A percentile compares a stretch with the other conserved stretches of the same genome.
These are phyloP conservation scores for Colletotrichum sojae DNA, from an alignment of 2,329 filamentous ascomycete species.

Conservation along the genomic window DNA sequence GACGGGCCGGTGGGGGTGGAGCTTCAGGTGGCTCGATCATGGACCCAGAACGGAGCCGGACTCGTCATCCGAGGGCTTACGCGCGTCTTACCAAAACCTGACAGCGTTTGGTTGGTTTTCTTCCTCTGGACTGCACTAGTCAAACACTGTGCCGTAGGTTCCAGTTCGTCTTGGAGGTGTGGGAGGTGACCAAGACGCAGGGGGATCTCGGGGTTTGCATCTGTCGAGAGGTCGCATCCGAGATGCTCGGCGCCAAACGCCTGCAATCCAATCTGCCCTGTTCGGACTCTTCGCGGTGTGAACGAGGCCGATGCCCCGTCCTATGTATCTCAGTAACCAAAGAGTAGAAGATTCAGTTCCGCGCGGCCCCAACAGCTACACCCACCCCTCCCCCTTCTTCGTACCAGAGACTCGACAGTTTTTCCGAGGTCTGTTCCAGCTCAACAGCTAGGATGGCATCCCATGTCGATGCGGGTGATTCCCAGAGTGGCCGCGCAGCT, in stretches of 20 bases:
- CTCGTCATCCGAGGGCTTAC: slow-evolving; percentile 19
- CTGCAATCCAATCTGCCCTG: slow-evolving; percentile 13
- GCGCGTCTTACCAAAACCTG: slow-evolving; percentile 19
- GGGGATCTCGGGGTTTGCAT: slow-evolving; percentile 2
- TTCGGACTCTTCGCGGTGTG: neutral
- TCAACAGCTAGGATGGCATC: slow-evolving; percentile 17
- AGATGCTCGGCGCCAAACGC: slow-evolving; percentile 27
- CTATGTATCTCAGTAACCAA: no score
- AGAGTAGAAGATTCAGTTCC: slow-evolving; percentile 4
- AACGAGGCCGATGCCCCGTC: neutral
- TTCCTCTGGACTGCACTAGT: neutral
- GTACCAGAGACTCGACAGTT: neutral
- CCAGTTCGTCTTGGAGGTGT: neutral
- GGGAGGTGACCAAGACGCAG: slow-evolving; percentile 11
- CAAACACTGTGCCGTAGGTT: neutral
- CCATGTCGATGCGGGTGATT: slow-evolving; percentile 25
- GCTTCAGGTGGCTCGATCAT: slow-evolving; percentile 27
- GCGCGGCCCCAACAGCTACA: slow-evolving; percentile 9
- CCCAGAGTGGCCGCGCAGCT: slow-evolving; percentile 18
- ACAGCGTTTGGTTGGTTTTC: neutral
- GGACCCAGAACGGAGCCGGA: slow-evolving; percentile 33
- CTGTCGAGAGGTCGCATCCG: neutral
- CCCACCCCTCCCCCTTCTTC: neutral
- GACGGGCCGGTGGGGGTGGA: slow-evolving; percentile 34
- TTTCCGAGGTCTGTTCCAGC: neutral